A percentile compares a stretch with the other conserved stretches of the same genome.
Evolutionary conservation across 2,329 filamentous ascomycete genomes (phyloP).

Genomic region (Alternaria viburni): DNA sequence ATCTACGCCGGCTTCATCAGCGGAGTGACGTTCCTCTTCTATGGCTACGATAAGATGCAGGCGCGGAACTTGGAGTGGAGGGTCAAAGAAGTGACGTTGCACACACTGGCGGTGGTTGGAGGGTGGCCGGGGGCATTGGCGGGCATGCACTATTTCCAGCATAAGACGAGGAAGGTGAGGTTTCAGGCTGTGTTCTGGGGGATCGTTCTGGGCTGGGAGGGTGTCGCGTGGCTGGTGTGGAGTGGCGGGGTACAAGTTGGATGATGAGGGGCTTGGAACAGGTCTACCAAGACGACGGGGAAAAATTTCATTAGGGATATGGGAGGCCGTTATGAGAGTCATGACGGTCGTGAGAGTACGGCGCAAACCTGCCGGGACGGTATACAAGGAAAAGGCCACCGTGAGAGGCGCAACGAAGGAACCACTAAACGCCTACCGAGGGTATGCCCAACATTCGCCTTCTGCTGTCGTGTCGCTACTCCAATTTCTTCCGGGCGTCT

Average conservation of each 20-base stretch:
- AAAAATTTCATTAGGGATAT: background rate
- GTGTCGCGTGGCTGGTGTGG: constrained; percentile 31
- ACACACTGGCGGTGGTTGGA: constrained; percentile 35
- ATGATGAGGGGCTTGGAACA: background rate
- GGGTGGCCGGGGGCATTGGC: constrained; percentile 44
- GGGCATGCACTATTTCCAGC: constrained; percentile 46
- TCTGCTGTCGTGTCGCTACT: constrained; percentile 10
- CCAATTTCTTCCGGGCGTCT: constrained; percentile 9
- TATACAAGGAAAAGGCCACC: constrained; percentile 4
- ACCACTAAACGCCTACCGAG: constrained; percentile 1
- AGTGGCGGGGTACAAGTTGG: constrained; percentile 10
- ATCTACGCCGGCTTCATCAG: constrained; percentile 29
- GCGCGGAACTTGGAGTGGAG: constrained; percentile 41
- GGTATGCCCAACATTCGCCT: background rate
- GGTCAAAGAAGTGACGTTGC: constrained; percentile 40
- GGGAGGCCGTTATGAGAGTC: background rate
- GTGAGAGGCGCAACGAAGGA: background rate
- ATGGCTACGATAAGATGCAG: constrained; percentile 47
- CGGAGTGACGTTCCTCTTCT: constrained; percentile 36
- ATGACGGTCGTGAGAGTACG: background rate
- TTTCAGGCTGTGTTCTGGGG: constrained; percentile 42
- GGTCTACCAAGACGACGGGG: background rate
- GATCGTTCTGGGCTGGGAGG: constrained; percentile 39
- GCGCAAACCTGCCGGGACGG: background rate
- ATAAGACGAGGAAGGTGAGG: constrained; percentile 42